Evolutionary conservation across 306 rosid genomes (phyloP), one percentile per base, ranked within the genome.

Genomic region (Dryas drummondii): DNA sequence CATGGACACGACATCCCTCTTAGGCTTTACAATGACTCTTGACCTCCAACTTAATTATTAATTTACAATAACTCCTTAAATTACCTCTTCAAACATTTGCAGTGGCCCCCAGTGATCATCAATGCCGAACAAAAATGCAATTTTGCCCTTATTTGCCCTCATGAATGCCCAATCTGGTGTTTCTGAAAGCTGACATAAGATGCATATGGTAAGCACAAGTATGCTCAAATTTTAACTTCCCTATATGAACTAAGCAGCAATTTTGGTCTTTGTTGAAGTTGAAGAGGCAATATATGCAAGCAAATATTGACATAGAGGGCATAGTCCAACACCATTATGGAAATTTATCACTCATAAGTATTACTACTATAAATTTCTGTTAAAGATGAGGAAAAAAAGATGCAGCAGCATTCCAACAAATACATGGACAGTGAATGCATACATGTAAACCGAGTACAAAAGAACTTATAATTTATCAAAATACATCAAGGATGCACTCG

Each of bases 31-130:
- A 16, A 41, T 26, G 5, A 9, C 27, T 46, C 46, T 42, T 48
- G 14, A 41, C 16, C 16, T 44, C 47, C 9, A 78, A 78, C 47
- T 15, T 11, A 44, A 42, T 0, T 5, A 12, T 37, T 9, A 52
- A 9, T n/a, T 1, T 1, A 26, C 5, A 58, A 44, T 10, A 60
- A 12, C 40, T 64, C 5, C 44, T 45, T 14, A 61, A 5, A 55
- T 59, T 82, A 94, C 99, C 97, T 94, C 96, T 82, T 94, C 97
- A 66, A 47, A 85, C 83, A 94, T 57, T 49, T 90, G 81, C 90
- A 92, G 87, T 15, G 97, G 97, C 13, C 91, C 99, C 99, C 99
- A 94, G 77, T 94, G 97, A 79, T 94, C 98, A 45, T 86, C 92
- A 70, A 56, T 82, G 70, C 91, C 93, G 61, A 84, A 94, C 80